These are phyloP conservation scores for Prunus mongolica DNA, from an alignment of 306 rosid species.

Conservation along the genomic window DNA sequence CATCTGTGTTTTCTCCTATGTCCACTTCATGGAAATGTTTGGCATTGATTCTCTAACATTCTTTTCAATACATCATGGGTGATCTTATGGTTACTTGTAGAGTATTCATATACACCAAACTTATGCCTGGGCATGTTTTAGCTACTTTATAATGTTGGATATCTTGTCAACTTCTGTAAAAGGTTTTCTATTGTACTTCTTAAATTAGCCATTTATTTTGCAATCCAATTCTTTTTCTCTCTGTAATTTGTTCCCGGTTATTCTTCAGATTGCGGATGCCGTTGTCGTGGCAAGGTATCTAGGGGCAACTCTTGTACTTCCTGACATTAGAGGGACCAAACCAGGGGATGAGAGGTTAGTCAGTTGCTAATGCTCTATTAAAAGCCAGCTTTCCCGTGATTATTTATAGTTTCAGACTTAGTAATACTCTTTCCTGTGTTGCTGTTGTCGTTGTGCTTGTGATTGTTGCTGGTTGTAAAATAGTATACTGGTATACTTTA, in stretches of 20 bases:
- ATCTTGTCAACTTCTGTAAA: neutral
- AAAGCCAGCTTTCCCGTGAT: neutral
- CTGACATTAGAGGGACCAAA: slow-evolving; percentile 91
- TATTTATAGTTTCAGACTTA: slow-evolving; percentile 2
- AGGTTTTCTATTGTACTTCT: neutral
- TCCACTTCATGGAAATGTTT: neutral
- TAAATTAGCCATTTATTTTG: neutral
- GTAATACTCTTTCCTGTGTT: slow-evolving; percentile 1
- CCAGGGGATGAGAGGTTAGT: slow-evolving; percentile 94
- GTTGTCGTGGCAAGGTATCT: slow-evolving; percentile 86
- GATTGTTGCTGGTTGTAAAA: neutral
- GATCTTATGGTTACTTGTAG: neutral
- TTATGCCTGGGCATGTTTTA: neutral
- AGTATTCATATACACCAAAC: neutral
- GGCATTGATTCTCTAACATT: neutral
- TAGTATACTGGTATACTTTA: neutral
- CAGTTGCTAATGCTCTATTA: slow-evolving; percentile 12
- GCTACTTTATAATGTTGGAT: neutral
- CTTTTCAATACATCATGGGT: neutral
- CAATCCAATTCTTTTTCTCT: slow-evolving; percentile 1
- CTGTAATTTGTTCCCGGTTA: neutral
- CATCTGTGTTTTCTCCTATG: neutral
- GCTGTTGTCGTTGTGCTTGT: slow-evolving; percentile 5
- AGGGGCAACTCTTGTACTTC: slow-evolving; percentile 92
- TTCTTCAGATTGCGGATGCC: slow-evolving; percentile 77